Evolutionary conservation across 1,139 yeast species (phyloP), one percentile per base, ranked within the genome.

Genomic region (Sugiyamaella pinicola): DNA sequence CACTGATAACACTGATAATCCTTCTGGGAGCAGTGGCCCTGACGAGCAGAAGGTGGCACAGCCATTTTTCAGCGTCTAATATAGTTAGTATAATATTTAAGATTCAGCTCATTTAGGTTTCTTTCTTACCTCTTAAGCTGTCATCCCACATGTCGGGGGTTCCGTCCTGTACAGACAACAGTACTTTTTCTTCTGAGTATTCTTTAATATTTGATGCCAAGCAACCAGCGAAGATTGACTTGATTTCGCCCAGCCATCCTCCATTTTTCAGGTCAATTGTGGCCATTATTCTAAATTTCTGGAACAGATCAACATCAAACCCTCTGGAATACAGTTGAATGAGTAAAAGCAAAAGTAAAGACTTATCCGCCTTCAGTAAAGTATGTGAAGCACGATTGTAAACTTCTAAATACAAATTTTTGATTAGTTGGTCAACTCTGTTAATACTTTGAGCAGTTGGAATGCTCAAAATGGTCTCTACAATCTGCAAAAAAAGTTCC

Each of bases 361-460:
- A 65, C 52, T 74, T 76, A 61, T 86, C 88, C 7, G 63, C 59
- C 40, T 74, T 73, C n/a, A 72, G 68, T 51, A 88, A 69, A 0
- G 87, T 77, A 1, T 79, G 72, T 0, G 85, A 71, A 6, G 80
- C 68, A 1, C 70, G 62, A 0, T 75, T 71, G 63, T 71, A 85
- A 0, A 77, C 69, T 54, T 79, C 82, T 22, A 66, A 64, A 60
- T 82, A 81, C 7, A 86, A 65, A 3, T 41, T 51, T 10, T 61
- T 49, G 1, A 75, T 62, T 39, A 83, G 62, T 2, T 61, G 57
- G 0, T 64, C 61, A 1, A 71, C 68, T 47, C 67, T 59, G 1
- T 58, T 55, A 4, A 22, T 40, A n/a, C 50, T 38, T 22, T 49
- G 48, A n/a, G 49, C 29, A n/a, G n/a, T n/a, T 1, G 52, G 41